Evolutionary conservation across 2,329 filamentous ascomycete species (phyloP), one percentile per base, ranked within the genome.

Genomic region (Aspergillus nomiae): DNA sequence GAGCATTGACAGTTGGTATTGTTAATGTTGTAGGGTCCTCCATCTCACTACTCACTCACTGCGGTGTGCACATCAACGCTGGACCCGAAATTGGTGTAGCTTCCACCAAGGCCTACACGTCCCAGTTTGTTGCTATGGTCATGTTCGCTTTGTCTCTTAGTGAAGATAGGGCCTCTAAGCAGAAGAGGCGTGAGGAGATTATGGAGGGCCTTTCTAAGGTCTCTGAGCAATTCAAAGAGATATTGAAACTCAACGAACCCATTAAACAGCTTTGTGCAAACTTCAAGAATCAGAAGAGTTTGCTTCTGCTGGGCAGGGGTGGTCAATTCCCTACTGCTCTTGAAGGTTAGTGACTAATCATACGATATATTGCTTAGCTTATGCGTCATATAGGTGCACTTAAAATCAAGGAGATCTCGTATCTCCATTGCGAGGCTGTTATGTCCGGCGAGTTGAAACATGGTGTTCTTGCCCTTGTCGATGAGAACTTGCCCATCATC

Each of bases 401-500:
- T 71, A 99, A 99, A 87, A 99, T 99, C 82, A 99, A 99, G 88
- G 95, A 99, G 84, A 99, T 99, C 74, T 98, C 94, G 21, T 99
- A 99, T 82, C 91, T 99, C 64, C 95, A 99, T 82, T 99, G 95
- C 81, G 95, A 99, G 84, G 95, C 95, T 73, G 95, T 99, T 85
- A 99, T 99, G 95, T 98, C 95, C 68, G 95, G 95, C 81, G 95
- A 99, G 84, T 87, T 99, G 74, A 99, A 99, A 88, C 95, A 99
- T 81, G 95, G 95, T 85, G 95, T 99, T 58, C 85, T 99, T 77
- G 95, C 95, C 59, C 87, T 99, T 67, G 95, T 99, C 64, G 95
- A 99, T 74, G 95, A 99, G 87, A 94, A 97, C 82, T 88, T 99
- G 43, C 95, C 95, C 66, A 99, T 99, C 79, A 97, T 99, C 81